Conservation (phyloP, 306 rosid species). For the Dalbergia cochinchinensis region DNA sequence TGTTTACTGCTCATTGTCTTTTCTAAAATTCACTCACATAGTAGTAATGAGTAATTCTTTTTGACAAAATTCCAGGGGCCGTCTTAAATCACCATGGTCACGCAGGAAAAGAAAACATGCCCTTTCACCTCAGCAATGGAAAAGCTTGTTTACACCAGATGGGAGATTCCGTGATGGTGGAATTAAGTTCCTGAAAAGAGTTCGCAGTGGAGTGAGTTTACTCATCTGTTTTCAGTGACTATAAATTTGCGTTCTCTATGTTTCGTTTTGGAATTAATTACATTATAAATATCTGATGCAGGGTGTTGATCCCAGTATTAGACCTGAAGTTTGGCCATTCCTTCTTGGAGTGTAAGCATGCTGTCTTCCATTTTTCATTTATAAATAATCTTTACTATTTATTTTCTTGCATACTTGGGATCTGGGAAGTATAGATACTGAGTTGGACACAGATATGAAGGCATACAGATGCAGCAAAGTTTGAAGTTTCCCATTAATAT, state of each 20-base stretch:
- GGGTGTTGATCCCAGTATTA: conserved; percentile 95
- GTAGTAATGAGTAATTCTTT: conserved; percentile 18
- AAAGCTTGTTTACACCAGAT: conserved; percentile 73
- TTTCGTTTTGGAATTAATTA: conserved; percentile 44
- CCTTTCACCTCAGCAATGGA: conserved; percentile 88
- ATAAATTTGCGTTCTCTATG: conserved; percentile 13
- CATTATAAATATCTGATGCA: conserved; percentile 51
- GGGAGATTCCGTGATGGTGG: conserved; percentile 93
- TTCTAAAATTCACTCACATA: neutral
- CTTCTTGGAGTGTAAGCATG: conserved; percentile 97
- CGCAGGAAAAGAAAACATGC: conserved; percentile 90
- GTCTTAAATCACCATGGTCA: conserved; percentile 99
- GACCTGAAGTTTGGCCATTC: conserved; percentile 98
- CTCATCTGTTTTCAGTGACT: conserved; percentile 30
- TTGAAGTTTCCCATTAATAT: conserved; percentile 25
- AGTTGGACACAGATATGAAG: conserved; percentile 14
- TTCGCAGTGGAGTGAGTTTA: conserved; percentile 96
- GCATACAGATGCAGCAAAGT: conserved; percentile 11
- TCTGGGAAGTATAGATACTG: conserved; percentile 27
- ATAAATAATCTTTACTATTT: conserved; percentile 8
- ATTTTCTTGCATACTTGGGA: conserved; percentile 30
- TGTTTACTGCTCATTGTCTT: conserved; percentile 25
- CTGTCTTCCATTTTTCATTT: conserved; percentile 36
- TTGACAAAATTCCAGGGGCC: conserved; percentile 68
- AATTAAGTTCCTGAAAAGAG: conserved; percentile 86